Percentiles rank a stretch among this genome's conserved stretches.
phyloP scores from a whole-genome alignment of 495 filamentous ascomycete species.

The Tuber melanosporum region DNA sequence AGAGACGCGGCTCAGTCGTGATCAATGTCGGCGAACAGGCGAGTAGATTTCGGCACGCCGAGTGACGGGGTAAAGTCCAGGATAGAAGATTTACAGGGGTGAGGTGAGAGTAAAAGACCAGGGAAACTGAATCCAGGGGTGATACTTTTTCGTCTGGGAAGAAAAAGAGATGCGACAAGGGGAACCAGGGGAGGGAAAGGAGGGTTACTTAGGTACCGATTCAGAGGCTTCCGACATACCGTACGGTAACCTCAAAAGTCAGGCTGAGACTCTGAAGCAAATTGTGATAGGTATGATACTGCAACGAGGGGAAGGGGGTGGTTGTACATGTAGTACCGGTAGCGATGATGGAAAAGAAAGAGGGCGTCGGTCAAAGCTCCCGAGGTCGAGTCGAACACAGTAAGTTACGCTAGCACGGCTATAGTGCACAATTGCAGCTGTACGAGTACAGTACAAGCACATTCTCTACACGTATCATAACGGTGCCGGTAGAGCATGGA shows the following conservation, averaged over 20 bases:
- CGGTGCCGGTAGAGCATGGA: neutral
- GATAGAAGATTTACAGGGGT: neutral
- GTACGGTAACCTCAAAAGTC: neutral
- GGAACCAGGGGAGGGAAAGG: neutral
- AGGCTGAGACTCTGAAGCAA: neutral
- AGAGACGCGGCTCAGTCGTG: constrained; percentile 1
- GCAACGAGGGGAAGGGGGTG: neutral
- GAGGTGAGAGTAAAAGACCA: neutral
- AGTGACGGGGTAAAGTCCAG: neutral
- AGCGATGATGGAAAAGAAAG: neutral
- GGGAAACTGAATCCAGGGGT: neutral
- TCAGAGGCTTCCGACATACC: neutral
- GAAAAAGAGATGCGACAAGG: neutral
- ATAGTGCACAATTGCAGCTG: neutral
- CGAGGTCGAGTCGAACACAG: neutral
- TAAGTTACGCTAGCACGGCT: neutral
- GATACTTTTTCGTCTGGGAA: neutral
- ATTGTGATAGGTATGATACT: neutral
- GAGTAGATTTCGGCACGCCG: neutral
- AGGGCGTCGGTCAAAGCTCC: neutral
- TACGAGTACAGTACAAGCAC: too few relatives aligned
- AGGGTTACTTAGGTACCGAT: neutral
- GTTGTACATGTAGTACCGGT: neutral
- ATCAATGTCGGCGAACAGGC: neutral
- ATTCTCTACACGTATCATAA: too few relatives aligned